Evolutionary conservation across 2,329 filamentous ascomycete genomes (phyloP).

Genomic region (Didymella sp.): DNA sequence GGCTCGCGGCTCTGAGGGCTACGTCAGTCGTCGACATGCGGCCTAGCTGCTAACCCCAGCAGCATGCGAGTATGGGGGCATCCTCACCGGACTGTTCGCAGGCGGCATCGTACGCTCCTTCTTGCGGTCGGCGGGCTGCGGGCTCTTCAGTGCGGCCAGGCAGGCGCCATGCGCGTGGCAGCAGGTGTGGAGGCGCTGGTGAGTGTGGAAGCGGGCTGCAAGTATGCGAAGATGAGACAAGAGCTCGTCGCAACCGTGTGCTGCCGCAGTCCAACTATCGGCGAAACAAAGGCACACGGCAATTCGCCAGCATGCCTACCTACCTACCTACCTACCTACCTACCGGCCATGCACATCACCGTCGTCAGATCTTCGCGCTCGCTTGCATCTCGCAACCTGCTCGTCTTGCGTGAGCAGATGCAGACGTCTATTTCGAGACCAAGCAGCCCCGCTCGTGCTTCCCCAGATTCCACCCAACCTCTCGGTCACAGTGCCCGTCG

Average conservation of each 20-base stretch:
- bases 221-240: background rate
- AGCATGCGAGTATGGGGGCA: background rate
- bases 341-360: background rate
- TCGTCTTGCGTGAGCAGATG: background rate
- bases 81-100: conserved; percentile 43
- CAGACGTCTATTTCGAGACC: background rate
- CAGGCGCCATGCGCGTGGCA: conserved; percentile 27
- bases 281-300: conserved; percentile 13
- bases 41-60: too few species aligned
- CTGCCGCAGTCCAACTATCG: conserved; percentile 1
- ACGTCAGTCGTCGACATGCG: conserved; percentile 27
- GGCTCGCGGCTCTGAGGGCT: conserved; percentile 38
- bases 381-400: background rate
- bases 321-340: too few species aligned
- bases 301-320: background rate
- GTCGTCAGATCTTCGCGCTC: background rate
- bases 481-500: background rate
- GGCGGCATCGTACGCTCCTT: conserved; percentile 43
- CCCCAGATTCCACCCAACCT: conserved; percentile 4
- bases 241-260: conserved; percentile 1
- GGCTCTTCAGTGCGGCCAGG: conserved; percentile 13
- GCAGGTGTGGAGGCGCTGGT: conserved; percentile 9
- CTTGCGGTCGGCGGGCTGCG: background rate
- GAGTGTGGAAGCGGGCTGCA: background rate
- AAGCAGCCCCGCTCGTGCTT: conserved; percentile 13